These are phyloP conservation scores for Starmerella kuoi DNA, from an alignment of 805 yeast species.

Conservation along the genomic window DNA sequence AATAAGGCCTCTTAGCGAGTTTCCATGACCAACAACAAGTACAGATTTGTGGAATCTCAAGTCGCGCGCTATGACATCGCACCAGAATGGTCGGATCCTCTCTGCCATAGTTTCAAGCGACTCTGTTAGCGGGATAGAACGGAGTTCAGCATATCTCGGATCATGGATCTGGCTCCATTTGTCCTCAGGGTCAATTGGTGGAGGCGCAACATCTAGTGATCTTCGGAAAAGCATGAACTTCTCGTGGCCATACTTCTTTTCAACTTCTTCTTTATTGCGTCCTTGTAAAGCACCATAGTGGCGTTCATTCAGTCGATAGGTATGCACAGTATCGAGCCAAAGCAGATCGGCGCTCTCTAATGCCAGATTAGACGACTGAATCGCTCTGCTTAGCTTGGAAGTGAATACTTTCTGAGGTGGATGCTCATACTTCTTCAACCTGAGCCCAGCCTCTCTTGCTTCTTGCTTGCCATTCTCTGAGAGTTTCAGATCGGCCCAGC, in stretches of 20 bases:
- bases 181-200: constrained; percentile 64
- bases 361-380: constrained; percentile 92
- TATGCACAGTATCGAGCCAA: constrained; percentile 80
- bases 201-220: constrained; percentile 93
- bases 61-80: constrained; percentile 74
- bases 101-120: constrained; percentile 87
- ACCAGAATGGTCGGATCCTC: constrained; percentile 93
- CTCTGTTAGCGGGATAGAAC: constrained; percentile 85
- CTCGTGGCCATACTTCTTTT: constrained; percentile 74
- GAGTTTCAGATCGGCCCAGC: constrained; percentile 91
- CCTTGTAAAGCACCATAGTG: constrained; percentile 98
- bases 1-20: constrained; percentile 90
- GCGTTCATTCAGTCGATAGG: constrained; percentile 97
- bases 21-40: constrained; percentile 91
- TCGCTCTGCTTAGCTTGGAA: constrained; percentile 83
- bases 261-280: constrained; percentile 88
- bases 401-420: constrained; percentile 80
- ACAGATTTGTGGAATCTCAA: constrained; percentile 77
- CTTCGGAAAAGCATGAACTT: constrained; percentile 94
- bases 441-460: constrained; percentile 83
- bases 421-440: constrained; percentile 70
- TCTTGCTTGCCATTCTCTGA: constrained; percentile 74
- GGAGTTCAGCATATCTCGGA: constrained; percentile 69
- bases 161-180: constrained; percentile 78
- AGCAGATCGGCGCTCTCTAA: constrained; percentile 75